Conservation (phyloP, 2,329 filamentous ascomycete genomes). For the Neopestalotiopsis sp. region DNA sequence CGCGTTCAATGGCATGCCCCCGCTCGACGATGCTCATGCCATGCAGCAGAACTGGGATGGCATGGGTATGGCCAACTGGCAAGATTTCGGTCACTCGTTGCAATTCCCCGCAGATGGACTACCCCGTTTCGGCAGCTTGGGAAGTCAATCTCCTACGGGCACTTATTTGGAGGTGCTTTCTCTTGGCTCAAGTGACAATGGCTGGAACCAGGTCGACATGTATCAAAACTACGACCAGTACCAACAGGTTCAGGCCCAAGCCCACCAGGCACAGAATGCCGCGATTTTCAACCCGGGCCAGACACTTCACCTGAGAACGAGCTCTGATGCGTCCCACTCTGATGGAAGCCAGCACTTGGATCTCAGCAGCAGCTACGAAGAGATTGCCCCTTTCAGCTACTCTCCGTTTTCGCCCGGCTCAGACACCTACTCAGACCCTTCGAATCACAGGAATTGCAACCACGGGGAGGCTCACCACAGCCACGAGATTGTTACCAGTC, state of each 20-base stretch:
- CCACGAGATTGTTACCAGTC: constrained; percentile 65
- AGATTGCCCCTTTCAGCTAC: constrained; percentile 71
- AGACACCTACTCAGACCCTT: constrained; percentile 71
- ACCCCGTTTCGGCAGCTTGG: constrained; percentile 50
- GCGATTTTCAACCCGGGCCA: constrained; percentile 92
- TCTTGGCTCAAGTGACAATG: constrained; percentile 81
- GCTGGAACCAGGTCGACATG: constrained; percentile 83
- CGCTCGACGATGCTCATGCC: constrained; percentile 62
- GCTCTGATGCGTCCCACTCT: constrained; percentile 83
- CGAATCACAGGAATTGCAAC: constrained; percentile 66
- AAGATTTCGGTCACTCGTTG: constrained; percentile 76
- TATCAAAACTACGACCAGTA: constrained; percentile 75
- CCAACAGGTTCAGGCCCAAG: constrained; percentile 45
- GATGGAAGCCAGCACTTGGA: constrained; percentile 69
- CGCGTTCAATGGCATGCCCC: constrained; percentile 63
- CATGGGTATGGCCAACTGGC: constrained; percentile 74
- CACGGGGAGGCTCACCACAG: constrained; percentile 60
- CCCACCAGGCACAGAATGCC: constrained; percentile 55
- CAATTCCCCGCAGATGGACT: constrained; percentile 48
- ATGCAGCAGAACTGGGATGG: constrained; percentile 62
- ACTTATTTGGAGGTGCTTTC: constrained; percentile 88
- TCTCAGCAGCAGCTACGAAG: constrained; percentile 79
- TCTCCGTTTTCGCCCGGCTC: constrained; percentile 85
- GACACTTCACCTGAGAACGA: constrained; percentile 85
- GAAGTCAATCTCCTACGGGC: constrained; percentile 74